Conservation (phyloP, 139 green algal species). For the Axilococcus clingmanii region DNA sequence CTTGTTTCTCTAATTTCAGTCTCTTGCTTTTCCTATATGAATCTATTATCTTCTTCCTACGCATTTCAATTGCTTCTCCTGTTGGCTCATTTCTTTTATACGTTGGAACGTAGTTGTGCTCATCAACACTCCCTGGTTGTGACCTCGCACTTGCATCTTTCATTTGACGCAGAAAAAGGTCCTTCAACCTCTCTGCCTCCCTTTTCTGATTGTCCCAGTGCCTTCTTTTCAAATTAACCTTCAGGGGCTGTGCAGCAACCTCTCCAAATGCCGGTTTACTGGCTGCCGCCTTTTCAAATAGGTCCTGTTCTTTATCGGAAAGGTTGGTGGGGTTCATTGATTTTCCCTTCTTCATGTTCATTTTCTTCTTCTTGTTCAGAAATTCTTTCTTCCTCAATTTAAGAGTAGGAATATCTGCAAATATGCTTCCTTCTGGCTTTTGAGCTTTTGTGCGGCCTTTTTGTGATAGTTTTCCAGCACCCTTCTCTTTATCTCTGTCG, state of each 20-base stretch:
- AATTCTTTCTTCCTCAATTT: slow-evolving; percentile 6
- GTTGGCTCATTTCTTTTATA: not conserved
- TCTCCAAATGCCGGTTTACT: slow-evolving; percentile 5
- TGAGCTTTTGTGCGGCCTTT: no score
- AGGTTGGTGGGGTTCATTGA: not conserved
- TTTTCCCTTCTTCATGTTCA: slow-evolving; percentile 4
- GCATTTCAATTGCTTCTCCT: slow-evolving; percentile 2
- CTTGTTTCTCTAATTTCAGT: no score
- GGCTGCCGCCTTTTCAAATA: not conserved
- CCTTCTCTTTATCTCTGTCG: no score
- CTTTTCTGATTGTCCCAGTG: not conserved
- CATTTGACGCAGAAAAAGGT: not conserved
- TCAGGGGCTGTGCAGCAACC: not conserved
- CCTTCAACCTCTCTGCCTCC: not conserved
- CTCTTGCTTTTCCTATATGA: no score
- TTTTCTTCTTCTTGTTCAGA: slow-evolving; percentile 1
- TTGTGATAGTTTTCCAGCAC: no score
- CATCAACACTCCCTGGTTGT: not conserved
- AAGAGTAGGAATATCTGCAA: no score
- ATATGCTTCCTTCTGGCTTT: no score
- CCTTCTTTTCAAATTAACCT: slow-evolving; percentile 8
- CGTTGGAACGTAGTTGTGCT: not conserved
- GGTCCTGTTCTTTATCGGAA: not conserved
- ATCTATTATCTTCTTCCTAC: not conserved
- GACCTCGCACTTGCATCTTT: not conserved